phyloP scores from a whole-genome alignment of 768 basidiomycete species.

The Lactarius pseudohatsudake region DNA sequence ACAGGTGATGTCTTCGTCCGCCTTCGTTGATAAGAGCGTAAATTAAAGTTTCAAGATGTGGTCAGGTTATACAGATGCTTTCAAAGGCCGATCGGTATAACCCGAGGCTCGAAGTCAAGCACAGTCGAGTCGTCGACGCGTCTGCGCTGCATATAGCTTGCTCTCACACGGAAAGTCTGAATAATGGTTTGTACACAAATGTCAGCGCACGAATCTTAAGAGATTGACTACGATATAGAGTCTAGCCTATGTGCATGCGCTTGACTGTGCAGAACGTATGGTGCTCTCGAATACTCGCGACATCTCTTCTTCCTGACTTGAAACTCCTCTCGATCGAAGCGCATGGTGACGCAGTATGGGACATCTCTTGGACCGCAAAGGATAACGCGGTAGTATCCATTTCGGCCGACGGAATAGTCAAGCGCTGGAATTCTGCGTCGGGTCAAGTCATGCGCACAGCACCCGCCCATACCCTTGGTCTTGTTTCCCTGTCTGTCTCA shows the following conservation, averaged over 20 bases:
- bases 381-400: conserved; percentile 64
- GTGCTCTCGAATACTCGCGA: conserved; percentile 18
- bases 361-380: conserved; percentile 62
- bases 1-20: conserved; percentile 82
- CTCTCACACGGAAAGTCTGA: conserved; percentile 4
- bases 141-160: neutral
- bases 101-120: conserved; percentile 35
- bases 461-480: conserved; percentile 78
- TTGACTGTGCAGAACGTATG: conserved; percentile 78
- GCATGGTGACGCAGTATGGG: conserved; percentile 81
- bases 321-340: conserved; percentile 49
- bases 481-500: conserved; percentile 76
- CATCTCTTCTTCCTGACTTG: conserved; percentile 26
- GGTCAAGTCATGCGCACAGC: conserved; percentile 62
- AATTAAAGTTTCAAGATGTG: conserved; percentile 51
- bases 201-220: neutral
- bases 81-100: conserved; percentile 54
- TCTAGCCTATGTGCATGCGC: conserved; percentile 69
- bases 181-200: conserved; percentile 20
- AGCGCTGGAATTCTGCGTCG: conserved; percentile 66
- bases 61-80: conserved; percentile 38
- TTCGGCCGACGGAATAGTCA: conserved; percentile 76
- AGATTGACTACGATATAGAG: conserved; percentile 43
- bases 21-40: conserved; percentile 87
- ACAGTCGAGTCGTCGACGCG: neutral